These are phyloP conservation scores for Claviceps sp. DNA, from an alignment of 2,329 filamentous ascomycete genomes.

Conservation along the genomic window DNA sequence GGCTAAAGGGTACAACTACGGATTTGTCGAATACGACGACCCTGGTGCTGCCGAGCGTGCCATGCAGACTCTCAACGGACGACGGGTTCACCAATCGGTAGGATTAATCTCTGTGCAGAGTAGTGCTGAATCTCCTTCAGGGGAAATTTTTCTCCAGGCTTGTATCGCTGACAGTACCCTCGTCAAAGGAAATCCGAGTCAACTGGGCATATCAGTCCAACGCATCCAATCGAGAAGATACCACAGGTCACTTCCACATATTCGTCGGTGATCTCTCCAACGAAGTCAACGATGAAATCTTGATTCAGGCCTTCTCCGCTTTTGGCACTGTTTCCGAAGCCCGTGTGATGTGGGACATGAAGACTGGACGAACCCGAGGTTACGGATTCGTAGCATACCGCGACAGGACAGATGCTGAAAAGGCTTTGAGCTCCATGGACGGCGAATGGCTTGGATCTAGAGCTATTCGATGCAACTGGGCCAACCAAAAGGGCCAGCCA, in stretches of 20 bases:
- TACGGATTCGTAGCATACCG: constrained; percentile 98
- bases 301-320: constrained; percentile 86
- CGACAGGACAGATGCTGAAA: constrained; percentile 85
- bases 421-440: constrained; percentile 94
- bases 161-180: constrained; percentile 8
- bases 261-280: constrained; percentile 97
- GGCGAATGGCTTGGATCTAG: constrained; percentile 97
- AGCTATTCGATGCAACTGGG: constrained; percentile 98
- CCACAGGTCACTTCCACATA: constrained; percentile 96
- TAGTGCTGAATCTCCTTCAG: background rate
- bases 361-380: constrained; percentile 91
- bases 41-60: constrained; percentile 91
- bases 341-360: constrained; percentile 99
- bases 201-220: constrained; percentile 99
- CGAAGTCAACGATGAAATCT: constrained; percentile 93
- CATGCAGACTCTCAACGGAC: constrained; percentile 92
- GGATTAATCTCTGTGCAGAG: background rate
- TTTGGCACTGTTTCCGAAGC: constrained; percentile 95
- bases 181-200: constrained; percentile 77
- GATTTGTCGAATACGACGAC: constrained; percentile 97
- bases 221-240: constrained; percentile 87
- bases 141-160: background rate
- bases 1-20: constrained; percentile 97
- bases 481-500: constrained; percentile 98
- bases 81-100: constrained; percentile 90